Conservation (phyloP, 306 rosid genomes). For the Crotalaria pallida region DNA sequence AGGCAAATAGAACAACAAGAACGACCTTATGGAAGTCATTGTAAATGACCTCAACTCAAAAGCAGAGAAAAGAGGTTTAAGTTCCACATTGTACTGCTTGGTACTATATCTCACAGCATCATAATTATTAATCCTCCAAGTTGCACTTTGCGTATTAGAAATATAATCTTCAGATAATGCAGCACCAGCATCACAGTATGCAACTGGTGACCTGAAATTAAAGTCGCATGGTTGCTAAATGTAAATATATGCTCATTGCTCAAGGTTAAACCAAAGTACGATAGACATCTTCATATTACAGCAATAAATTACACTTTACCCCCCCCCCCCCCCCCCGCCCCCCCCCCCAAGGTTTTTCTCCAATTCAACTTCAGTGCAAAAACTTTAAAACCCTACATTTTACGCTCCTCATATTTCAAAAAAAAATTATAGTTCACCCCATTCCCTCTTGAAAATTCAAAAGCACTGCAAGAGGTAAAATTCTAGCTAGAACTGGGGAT, state of each 20-base stretch:
- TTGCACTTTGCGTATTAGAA: conserved; percentile 41
- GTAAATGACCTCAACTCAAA: conserved; percentile 52
- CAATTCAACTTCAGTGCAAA: not conserved
- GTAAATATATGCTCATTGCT: conserved; percentile 15
- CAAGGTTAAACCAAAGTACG: conserved; percentile 15
- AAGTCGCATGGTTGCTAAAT: conserved; percentile 28
- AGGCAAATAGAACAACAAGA: conserved; percentile 71
- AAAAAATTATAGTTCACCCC: not conserved
- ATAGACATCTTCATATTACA: not conserved
- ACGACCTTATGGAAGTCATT: conserved; percentile 63
- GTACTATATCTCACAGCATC: conserved; percentile 43
- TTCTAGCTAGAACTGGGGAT: not conserved
- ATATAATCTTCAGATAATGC: conserved; percentile 51
- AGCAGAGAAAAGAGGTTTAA: conserved; percentile 80
- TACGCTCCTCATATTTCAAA: not conserved
- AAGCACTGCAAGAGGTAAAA: not conserved
- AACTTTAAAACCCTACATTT: not conserved
- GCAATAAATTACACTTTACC: not conserved
- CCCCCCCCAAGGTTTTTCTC: not conserved
- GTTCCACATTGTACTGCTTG: conserved; percentile 64
- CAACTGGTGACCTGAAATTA: conserved; percentile 60
- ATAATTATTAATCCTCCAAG: conserved; percentile 27
- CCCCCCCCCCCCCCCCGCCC: not conserved
- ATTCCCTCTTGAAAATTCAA: not conserved
- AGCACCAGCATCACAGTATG: conserved; percentile 74